Evolutionary conservation across 202 grass and related monocot genomes (phyloP), one percentile per base, ranked within the genome.

Genomic region (Dendrocalamus latiflorus): DNA sequence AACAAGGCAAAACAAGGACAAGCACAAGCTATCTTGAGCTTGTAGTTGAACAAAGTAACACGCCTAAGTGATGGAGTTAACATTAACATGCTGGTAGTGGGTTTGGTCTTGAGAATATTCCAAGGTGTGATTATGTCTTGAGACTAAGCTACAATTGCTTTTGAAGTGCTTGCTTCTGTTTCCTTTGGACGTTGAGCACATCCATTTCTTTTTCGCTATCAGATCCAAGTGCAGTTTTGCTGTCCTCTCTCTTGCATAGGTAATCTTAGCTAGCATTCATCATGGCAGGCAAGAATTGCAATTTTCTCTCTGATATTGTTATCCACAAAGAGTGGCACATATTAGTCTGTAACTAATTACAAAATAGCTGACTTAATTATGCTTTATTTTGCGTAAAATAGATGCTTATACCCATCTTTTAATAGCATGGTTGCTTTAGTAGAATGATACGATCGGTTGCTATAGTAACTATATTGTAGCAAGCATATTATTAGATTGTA

Each of bases 71-170:
- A 68, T 74, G 67, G 80, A 79, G 79, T 59, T 67, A 70, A 65
- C 57, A 77, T 57, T 71, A 21, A 41, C 68, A 30, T 73, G 51
- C 16, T 34, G 22, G n/a, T 72, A 79, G 80, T 84, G 81, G 75
- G 68, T 79, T 88, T 84, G 81, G 67, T 88, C 57, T 67, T 72
- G 67, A 47, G 86, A 88, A 88, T 84, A 83, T 84, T 83, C 81
- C 59, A 58, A 33, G 75, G 49, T 65, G 38, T 88, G 74, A 88
- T 84, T 79, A 65, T 88, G 74, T 88, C 81, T 58, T 42, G 39
- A 57, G 28, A 83, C 58, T 74, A 83, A 14, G 12, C 43, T 50
- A 59, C 49, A 60, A 26, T 50, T 68, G 70, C 65, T 83, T 88
- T 78, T 74, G 34, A 21, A 80, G 74, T 80, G 75, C 68, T 79